Evolutionary conservation across 148 eudicot species (phyloP).

Genomic region (Rhododendron ferrugineum): DNA sequence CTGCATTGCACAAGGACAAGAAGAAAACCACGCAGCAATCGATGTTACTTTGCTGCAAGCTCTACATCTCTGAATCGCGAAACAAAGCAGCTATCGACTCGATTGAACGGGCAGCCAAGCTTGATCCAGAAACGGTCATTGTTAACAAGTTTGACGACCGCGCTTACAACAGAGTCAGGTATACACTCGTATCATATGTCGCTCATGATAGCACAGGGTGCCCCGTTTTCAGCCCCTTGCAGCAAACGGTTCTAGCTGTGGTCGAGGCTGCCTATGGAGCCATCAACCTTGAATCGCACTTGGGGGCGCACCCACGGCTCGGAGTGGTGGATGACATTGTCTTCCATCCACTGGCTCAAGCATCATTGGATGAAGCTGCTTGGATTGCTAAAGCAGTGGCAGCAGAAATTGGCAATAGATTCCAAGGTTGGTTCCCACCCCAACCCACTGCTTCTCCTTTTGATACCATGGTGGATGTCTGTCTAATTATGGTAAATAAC

Average conservation of each 20-base stretch:
- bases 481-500: not conserved
- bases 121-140: slow-evolving; percentile 42
- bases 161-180: slow-evolving; percentile 43
- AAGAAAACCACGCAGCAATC: slow-evolving; percentile 37
- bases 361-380: slow-evolving; percentile 59
- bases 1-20: slow-evolving; percentile 28
- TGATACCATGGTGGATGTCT: not conserved
- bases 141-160: slow-evolving; percentile 57
- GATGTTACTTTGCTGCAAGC: slow-evolving; percentile 57
- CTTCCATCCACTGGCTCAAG: slow-evolving; percentile 46
- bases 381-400: slow-evolving; percentile 57
- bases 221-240: slow-evolving; percentile 56
- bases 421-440: slow-evolving; percentile 36
- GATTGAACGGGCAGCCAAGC: slow-evolving; percentile 49
- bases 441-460: not conserved
- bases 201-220: slow-evolving; percentile 53
- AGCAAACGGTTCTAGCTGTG: slow-evolving; percentile 44
- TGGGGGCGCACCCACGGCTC: slow-evolving; percentile 57
- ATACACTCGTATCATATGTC: slow-evolving; percentile 53
- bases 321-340: slow-evolving; percentile 61
- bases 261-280: slow-evolving; percentile 54
- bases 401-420: slow-evolving; percentile 48
- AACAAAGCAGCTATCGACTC: slow-evolving; percentile 45
- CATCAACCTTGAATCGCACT: slow-evolving; percentile 48
- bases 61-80: slow-evolving; percentile 51